Evolutionary conservation across 2,329 filamentous ascomycete species (phyloP), one percentile per base, ranked within the genome.

Genomic region (Coniella lustricola): DNA sequence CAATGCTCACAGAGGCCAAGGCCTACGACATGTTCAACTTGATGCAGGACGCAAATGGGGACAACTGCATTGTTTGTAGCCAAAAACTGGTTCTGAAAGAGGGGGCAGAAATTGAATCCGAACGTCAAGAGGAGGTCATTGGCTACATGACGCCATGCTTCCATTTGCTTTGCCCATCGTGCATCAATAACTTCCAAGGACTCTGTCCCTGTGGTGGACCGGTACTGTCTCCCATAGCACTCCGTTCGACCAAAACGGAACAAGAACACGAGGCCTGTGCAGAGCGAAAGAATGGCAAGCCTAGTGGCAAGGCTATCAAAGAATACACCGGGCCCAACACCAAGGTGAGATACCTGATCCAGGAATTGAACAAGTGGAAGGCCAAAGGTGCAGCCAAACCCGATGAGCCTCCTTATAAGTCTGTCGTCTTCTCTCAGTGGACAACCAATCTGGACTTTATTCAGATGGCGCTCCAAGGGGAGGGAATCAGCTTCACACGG

Each of bases 381-480:
- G 71, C 72, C 1, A 79, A 84, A 61, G 87, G 81, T 51, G 74
- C 76, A 33, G 69, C 68, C 0, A 71, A 79, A 9, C 79, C 81
- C 0, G 68, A 77, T 10, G 80, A 90, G 60, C 77, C 81, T 0
- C 90, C 90, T 0, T 85, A 88, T 67, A 97, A 95, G 64, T 93
- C 88, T 21, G 90, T 98, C 13, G 82, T 98, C 7, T 97, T 97
- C 67, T 95, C 90, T 0, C 84, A 84, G n/a, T 97, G 93, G 90
- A 97, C 93, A 0, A 84, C 86, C 0, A 90, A 97, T 62, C 79
- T 98, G 14, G 90, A 97, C 63, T 78, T 98, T 17, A 95, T 98
- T 56, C 82, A 93, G 61, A 75, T 88, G 43, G 91, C 90, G 0
- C 75, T 97, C 13, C 74, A 81, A 25, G 74, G 79, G 43, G 76